Base-by-base conservation (phyloP, 371 early-diverging fungal genomes). In the Blastocladiella emersonii region DNA sequence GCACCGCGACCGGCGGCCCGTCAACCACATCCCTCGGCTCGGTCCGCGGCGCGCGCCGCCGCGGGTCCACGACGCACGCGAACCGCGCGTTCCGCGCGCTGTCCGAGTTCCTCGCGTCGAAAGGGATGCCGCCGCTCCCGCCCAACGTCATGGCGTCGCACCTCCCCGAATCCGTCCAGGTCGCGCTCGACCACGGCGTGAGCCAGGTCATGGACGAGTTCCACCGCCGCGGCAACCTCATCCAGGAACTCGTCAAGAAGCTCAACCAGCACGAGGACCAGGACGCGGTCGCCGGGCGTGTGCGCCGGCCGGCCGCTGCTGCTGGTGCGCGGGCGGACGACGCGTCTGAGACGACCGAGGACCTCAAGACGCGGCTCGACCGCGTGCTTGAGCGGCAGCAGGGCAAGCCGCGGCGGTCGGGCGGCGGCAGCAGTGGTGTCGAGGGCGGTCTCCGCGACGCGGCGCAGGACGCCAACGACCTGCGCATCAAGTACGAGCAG, bases 401-500 rank as follows among this genome's bases (percentile, higher is more conserved):
- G n/a, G n/a, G n/a, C n/a, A n/a, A n/a, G n/a, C n/a, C n/a, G n/a
- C n/a, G n/a, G n/a, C n/a, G n/a, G n/a, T n/a, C n/a, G n/a, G n/a
- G n/a, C n/a, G n/a, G n/a, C n/a, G 8, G 5, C 39, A 5, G 13
- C 39, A 39, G 13, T 13, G 7, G 39, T 5, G 7, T 37, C 39
- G 39, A 37, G 7, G 7, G 39, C 39, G 13, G 5, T 13, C 7
- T 37, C 7, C 39, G 39, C 39, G 45, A 5, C 3, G 45, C 45
- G 3, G 19, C 8, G 19, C 8, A 37, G 1, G 36, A 32, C n/a
- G 59, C 35, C 25, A 56, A 27, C 25, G 44, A 57, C 35, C 5
- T 71, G 67, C 61, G 67, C 34, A 61, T 61, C 45, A 66, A 67
- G 45, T 67, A 68, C 44, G 71, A 72, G 55, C 64, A 59, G 25